phyloP scores from a whole-genome alignment of 305 asterid species.

The Solanum hybrid region DNA sequence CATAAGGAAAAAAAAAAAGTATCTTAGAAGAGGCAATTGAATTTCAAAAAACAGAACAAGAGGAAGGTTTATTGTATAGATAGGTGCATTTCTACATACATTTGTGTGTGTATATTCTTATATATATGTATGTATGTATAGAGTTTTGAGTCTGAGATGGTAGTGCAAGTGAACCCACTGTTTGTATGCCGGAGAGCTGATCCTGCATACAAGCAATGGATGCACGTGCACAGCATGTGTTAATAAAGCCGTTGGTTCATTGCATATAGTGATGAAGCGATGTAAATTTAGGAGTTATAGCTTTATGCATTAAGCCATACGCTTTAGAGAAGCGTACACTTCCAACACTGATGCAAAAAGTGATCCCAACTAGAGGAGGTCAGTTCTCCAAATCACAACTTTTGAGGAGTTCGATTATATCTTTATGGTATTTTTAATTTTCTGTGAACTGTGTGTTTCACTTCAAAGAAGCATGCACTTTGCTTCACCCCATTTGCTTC shows the following conservation, averaged over 20 bases:
- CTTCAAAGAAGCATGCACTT: not conserved
- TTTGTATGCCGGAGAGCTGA: not conserved
- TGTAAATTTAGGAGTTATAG: not conserved
- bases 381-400: not conserved
- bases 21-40: not conserved
- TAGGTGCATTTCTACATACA: not conserved
- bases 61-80: not conserved
- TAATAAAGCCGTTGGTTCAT: not conserved
- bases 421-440: not conserved
- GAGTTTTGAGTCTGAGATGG: not conserved
- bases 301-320: not conserved
- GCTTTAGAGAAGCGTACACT: not conserved
- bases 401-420: not conserved
- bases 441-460: not conserved
- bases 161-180: not conserved
- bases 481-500: not conserved
- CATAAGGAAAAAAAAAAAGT: not conserved
- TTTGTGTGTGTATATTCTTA: not conserved
- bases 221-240: not conserved
- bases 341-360: not conserved
- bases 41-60: not conserved
- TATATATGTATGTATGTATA: not conserved
- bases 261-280: not conserved
- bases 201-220: not conserved
- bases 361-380: not conserved